These are phyloP conservation scores for Climacium dendroides DNA, from an alignment of 225 moss, liverwort and hornwort genomes.

Conservation along the genomic window DNA sequence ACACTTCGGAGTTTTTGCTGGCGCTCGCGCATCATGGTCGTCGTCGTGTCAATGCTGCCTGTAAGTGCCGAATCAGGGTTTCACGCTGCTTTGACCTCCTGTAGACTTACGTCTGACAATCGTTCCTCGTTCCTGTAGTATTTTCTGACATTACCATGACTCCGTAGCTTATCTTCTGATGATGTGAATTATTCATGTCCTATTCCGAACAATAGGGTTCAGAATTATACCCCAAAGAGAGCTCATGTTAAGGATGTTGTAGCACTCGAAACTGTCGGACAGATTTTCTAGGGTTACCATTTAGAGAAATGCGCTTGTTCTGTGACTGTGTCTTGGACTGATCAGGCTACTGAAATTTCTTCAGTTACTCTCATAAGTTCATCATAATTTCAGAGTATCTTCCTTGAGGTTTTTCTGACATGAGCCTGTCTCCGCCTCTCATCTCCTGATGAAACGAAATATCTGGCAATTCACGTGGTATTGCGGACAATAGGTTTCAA, in stretches of 20 bases:
- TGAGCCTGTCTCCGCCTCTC: neutral
- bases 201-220: neutral
- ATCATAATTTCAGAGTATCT: neutral
- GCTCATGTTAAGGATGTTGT: neutral
- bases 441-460: neutral
- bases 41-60: conserved; percentile 39
- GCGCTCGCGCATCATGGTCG: conserved; percentile 55
- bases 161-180: neutral
- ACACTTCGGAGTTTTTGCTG: conserved; percentile 69
- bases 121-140: neutral
- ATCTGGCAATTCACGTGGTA: neutral
- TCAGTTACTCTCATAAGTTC: conserved; percentile 37
- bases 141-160: neutral
- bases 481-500: neutral
- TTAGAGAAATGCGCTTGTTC: neutral
- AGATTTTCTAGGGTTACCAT: neutral
- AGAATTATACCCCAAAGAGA: neutral
- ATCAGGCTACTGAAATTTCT: neutral
- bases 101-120: neutral
- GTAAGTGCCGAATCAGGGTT: conserved; percentile 5
- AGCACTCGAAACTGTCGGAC: neutral
- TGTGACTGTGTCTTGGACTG: neutral
- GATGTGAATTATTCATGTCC: neutral
- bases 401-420: neutral
- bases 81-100: neutral